Evolutionary conservation across 345 rosid species (phyloP), one percentile per base, ranked within the genome.

Genomic region (Camelina sativa): DNA sequence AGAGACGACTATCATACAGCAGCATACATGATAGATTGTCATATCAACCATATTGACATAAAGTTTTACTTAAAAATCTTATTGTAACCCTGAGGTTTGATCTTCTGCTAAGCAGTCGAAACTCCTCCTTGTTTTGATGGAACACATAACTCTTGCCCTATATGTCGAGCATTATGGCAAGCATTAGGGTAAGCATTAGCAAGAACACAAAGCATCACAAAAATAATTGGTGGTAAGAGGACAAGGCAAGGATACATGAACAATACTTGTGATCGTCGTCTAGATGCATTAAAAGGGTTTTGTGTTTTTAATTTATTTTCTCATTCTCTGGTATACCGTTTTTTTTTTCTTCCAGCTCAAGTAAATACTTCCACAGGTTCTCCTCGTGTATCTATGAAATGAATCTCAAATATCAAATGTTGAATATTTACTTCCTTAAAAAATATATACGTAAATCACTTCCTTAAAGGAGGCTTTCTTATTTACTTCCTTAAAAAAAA

Each of bases 201-300:
- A 23, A 23, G 25, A 23, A 23, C 25, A 23, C 1, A 23, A 23
- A 23, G 25, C 25, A 23, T 23, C 25, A 23, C 25, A 23, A 1
- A 23, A 23, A 23, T 23, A 23, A 2, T 23, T 91, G 99, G 99
- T 95, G 99, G 99, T 97, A 95, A 82, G 97, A 95, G 82, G 91
- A 95, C 74, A 83, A 96, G 55, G 92, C 91, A 52, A 84, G 99
- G 87, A 88, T 94, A 82, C 97, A 91, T 35, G 90, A 91, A 78
- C 96, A 85, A 20, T 95, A 88, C 91, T 85, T 95, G 83, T 90
- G 72, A 91, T 72, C 73, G 59, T 76, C 19, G 25, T 23, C 50
- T 50, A 10, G 7, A 17, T 52, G 56, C 16, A 76, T 62, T 25
- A 16, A 46, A 51, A 69, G 10, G 60, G 71, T 76, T 23, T 69